Evolutionary conservation across 2,329 filamentous ascomycete genomes (phyloP).

Genomic region (Fusarium sp.): DNA sequence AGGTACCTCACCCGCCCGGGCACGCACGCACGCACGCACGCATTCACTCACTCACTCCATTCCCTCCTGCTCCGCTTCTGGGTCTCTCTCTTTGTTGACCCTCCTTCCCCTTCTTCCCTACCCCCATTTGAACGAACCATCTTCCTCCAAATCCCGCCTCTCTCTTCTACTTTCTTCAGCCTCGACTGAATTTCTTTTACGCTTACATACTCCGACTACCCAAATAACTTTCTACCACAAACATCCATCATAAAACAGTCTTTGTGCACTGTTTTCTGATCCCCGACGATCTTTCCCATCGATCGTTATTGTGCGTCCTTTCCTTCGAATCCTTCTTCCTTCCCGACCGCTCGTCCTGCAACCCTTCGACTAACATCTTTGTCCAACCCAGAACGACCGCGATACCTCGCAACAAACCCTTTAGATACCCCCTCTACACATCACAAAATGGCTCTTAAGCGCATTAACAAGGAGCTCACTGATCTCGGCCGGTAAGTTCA

Average conservation of each 20-base stretch:
- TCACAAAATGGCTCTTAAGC: slow-evolving; percentile 83
- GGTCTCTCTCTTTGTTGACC: slow-evolving; percentile 35
- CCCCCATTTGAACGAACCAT: slow-evolving; percentile 43
- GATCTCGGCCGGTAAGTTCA: slow-evolving; percentile 83
- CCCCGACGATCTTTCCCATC: slow-evolving; percentile 32
- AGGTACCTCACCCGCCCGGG: background rate
- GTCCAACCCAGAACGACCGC: slow-evolving; percentile 37
- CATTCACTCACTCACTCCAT: slow-evolving; percentile 39
- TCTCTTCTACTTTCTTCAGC: slow-evolving; percentile 39
- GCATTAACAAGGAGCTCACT: slow-evolving; percentile 93
- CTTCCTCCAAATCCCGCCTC: slow-evolving; percentile 43
- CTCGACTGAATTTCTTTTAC: slow-evolving; percentile 41
- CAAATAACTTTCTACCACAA: slow-evolving; percentile 8
- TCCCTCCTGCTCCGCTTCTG: slow-evolving; percentile 27
- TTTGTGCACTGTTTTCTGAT: slow-evolving; percentile 23
- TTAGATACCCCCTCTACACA: slow-evolving; percentile 43
- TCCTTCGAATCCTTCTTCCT: slow-evolving; percentile 16
- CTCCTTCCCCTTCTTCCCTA: slow-evolving; percentile 38
- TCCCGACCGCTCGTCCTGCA: slow-evolving; percentile 19
- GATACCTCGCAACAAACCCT: slow-evolving; percentile 39
- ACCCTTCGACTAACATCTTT: slow-evolving; percentile 39
- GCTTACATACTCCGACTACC: slow-evolving; percentile 21
- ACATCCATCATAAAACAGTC: background rate
- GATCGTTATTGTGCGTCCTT: slow-evolving; percentile 43
- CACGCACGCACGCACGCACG: background rate